Evolutionary conservation across 202 grass and related monocot species (phyloP).

Genomic region (Panicum hallii): DNA sequence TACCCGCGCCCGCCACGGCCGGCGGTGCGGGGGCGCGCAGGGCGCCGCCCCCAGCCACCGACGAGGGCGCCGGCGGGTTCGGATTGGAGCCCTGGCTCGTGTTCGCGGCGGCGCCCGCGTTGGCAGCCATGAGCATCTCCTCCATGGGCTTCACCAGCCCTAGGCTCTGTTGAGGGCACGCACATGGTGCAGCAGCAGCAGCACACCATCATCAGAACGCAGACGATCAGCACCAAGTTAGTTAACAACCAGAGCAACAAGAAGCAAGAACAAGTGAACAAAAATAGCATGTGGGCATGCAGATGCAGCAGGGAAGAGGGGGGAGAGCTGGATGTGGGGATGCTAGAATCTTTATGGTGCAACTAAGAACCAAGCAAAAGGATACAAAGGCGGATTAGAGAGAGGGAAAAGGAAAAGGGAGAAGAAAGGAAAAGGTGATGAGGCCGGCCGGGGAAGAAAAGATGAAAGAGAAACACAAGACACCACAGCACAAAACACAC

Average conservation of each 20-base stretch:
- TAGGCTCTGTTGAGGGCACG: constrained; percentile 68
- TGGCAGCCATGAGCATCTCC: constrained; percentile 58
- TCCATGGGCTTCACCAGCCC: constrained; percentile 93
- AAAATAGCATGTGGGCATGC: constrained; percentile 43
- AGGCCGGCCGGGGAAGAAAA: constrained; percentile 51
- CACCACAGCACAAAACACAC: constrained; percentile 65
- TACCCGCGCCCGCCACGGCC: constrained; percentile 31
- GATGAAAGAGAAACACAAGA: constrained; percentile 63
- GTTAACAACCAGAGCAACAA: constrained; percentile 29
- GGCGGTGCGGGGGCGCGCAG: constrained; percentile 13
- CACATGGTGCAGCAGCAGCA: constrained; percentile 44
- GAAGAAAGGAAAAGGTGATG: constrained; percentile 57
- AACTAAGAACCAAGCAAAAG: constrained; percentile 73
- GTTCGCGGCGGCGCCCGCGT: constrained; percentile 24
- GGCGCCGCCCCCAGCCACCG: not conserved
- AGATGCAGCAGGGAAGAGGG: constrained; percentile 25
- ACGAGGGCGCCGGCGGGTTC: constrained; percentile 20
- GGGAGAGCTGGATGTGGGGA: constrained; percentile 3
- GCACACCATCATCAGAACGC: constrained; percentile 37
- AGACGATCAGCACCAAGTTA: constrained; percentile 39
- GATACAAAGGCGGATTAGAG: constrained; percentile 67
- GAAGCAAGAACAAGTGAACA: constrained; percentile 40
- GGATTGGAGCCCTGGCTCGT: constrained; percentile 30
- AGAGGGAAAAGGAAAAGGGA: constrained; percentile 47
- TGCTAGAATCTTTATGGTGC: constrained; percentile 58